Percentiles rank a stretch among this genome's conserved stretches.
Conservation (phyloP, 139 green algal genomes). For the Volvox africanus region DNA sequence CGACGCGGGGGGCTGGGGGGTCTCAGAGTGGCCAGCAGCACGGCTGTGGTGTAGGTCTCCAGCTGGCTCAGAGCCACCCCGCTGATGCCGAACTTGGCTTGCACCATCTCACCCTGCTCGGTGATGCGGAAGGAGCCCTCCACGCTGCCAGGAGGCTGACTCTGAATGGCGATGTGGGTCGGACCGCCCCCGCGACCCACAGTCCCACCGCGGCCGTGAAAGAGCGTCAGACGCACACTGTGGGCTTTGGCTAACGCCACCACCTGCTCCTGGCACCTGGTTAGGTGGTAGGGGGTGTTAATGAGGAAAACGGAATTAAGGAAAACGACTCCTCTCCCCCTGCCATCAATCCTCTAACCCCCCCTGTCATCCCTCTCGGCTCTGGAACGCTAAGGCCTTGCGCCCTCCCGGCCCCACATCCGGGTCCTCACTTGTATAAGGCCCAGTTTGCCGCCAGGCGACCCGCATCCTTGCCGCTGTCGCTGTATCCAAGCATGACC, state of each 20-base stretch:
- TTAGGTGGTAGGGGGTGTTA: background rate
- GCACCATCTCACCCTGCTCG: constrained; percentile 77
- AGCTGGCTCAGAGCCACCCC: constrained; percentile 87
- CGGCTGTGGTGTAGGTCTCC: constrained; percentile 91
- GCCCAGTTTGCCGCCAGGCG: constrained; percentile 93
- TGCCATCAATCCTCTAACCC: too few relatives aligned
- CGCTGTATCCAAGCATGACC: constrained; percentile 98
- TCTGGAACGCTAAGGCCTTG: too few relatives aligned
- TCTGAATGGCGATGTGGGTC: constrained; percentile 94
- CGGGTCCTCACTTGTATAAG: constrained; percentile 76
- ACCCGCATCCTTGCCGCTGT: constrained; percentile 97
- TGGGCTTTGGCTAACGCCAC: constrained; percentile 70
- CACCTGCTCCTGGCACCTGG: constrained; percentile 71
- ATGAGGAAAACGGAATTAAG: background rate
- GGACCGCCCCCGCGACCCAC: constrained; percentile 96
- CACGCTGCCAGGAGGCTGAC: constrained; percentile 91
- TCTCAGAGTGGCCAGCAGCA: constrained; percentile 86
- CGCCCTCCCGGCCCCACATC: background rate
- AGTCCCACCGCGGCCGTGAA: constrained; percentile 94
- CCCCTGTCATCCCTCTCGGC: background rate
- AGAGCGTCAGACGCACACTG: constrained; percentile 92
- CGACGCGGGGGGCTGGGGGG: constrained; percentile 71
- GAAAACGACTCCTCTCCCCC: background rate
- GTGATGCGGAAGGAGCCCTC: constrained; percentile 93
- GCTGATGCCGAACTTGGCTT: constrained; percentile 93